Percentiles rank a stretch among this genome's conserved stretches.
Conservation (phyloP, 768 basidiomycete genomes). For the Suillus luteus region DNA sequence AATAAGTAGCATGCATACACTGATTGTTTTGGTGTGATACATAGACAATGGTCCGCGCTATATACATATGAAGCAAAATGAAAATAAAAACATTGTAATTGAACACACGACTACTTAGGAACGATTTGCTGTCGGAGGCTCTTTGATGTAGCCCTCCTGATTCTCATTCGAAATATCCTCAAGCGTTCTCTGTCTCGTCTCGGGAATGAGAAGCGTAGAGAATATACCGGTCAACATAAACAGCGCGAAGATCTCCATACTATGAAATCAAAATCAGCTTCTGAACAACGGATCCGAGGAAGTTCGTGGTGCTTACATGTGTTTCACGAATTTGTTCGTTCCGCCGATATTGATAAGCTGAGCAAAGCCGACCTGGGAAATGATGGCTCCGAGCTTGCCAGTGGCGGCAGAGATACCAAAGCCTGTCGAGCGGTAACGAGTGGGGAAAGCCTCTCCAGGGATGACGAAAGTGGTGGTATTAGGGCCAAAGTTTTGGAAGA, state of each 20-base stretch:
- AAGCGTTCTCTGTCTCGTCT: conserved; percentile 67
- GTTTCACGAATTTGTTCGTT: conserved; percentile 56
- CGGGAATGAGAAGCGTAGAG: conserved; percentile 79
- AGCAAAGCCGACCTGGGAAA: conserved; percentile 78
- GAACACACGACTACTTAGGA: background rate
- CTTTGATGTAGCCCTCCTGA: conserved; percentile 57
- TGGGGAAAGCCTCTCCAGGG: conserved; percentile 85
- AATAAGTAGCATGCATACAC: background rate
- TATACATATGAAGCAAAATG: background rate
- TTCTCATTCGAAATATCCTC: conserved; percentile 77
- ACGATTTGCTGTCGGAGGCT: too few species aligned
- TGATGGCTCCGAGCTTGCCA: conserved; percentile 82
- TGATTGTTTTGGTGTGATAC: background rate
- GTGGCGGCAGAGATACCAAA: conserved; percentile 84
- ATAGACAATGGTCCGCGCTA: conserved; percentile 1
- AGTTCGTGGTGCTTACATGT: conserved; percentile 54
- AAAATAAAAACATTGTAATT: background rate
- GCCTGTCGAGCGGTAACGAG: conserved; percentile 82
- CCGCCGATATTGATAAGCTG: conserved; percentile 72
- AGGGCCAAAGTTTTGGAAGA: conserved; percentile 89
- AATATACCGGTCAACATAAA: conserved; percentile 87
- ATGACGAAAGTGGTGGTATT: conserved; percentile 81
- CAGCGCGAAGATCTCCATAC: conserved; percentile 78
- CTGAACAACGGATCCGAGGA: conserved; percentile 2
- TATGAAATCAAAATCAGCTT: conserved; percentile 26